Evolutionary conservation across 192 early-diverging fungal species (phyloP).

Genomic region (Mortierella hygrophila): DNA sequence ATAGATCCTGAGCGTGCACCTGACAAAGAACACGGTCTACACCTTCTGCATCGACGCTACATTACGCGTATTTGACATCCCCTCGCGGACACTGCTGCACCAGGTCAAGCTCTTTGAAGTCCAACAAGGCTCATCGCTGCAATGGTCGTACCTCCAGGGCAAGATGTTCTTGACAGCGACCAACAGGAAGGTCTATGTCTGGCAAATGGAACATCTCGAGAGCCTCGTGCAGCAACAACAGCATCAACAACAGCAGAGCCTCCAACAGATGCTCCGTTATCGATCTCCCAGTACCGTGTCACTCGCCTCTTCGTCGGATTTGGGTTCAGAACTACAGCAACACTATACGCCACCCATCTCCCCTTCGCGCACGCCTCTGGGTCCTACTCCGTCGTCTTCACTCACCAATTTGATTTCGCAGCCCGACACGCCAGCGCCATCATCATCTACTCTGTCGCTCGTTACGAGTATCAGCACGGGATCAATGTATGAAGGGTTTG

Average conservation of each 20-base stretch:
- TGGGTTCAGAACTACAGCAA: background rate
- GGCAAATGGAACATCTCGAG: slow-evolving; percentile 48
- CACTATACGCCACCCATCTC: background rate
- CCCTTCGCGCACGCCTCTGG: background rate
- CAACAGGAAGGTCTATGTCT: slow-evolving; percentile 46
- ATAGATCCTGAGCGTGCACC: slow-evolving; percentile 43
- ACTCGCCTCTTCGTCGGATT: background rate
- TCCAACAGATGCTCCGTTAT: background rate
- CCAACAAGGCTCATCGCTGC: slow-evolving; percentile 23
- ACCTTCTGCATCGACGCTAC: slow-evolving; percentile 50
- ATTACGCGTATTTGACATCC: slow-evolving; percentile 40
- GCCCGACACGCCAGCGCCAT: slow-evolving; percentile 22
- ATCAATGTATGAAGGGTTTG: slow-evolving; percentile 4
- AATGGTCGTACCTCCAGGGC: slow-evolving; percentile 38
- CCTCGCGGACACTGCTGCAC: slow-evolving; percentile 34
- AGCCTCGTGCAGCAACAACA: slow-evolving; percentile 21
- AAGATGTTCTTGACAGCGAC: slow-evolving; percentile 39
- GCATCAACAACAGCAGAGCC: slow-evolving; percentile 8
- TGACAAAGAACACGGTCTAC: slow-evolving; percentile 31
- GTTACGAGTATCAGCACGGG: background rate
- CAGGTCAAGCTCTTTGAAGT: slow-evolving; percentile 48
- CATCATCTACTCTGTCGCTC: background rate
- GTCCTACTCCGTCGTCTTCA: slow-evolving; percentile 6
- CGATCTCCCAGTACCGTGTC: background rate
- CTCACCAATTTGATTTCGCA: background rate